These are phyloP conservation scores for Xylaria venustula DNA, from an alignment of 495 filamentous ascomycete genomes.

Conservation along the genomic window DNA sequence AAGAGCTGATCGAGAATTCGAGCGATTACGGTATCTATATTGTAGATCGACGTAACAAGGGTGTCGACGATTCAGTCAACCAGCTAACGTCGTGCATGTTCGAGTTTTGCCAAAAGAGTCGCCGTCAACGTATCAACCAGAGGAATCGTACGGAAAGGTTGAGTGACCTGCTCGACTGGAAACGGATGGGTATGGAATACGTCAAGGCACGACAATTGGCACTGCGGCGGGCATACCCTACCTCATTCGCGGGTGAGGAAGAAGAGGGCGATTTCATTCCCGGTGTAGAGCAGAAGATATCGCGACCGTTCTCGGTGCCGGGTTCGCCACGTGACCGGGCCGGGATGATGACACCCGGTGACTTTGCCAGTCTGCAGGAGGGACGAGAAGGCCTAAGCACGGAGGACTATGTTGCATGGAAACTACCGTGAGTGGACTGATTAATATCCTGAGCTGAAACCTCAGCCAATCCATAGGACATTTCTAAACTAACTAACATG, in stretches of 20 bases:
- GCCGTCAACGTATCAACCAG: conserved; percentile 96
- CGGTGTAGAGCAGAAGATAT: conserved; percentile 86
- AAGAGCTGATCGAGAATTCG: conserved; percentile 97
- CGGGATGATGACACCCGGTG: conserved; percentile 98
- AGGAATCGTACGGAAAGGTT: conserved; percentile 95
- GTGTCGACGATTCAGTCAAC: conserved; percentile 95
- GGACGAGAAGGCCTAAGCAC: conserved; percentile 89
- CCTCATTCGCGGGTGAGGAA: conserved; percentile 70
- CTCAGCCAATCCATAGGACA: too few relatives aligned
- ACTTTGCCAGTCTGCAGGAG: conserved; percentile 95
- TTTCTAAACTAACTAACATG: conserved; percentile 5
- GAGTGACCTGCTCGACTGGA: conserved; percentile 96
- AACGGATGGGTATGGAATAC: conserved; percentile 98
- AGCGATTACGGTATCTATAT: conserved; percentile 99
- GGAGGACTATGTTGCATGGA: conserved; percentile 98
- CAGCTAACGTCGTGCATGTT: conserved; percentile 92
- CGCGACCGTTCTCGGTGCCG: conserved; percentile 87
- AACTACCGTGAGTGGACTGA: conserved; percentile 78
- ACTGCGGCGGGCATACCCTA: conserved; percentile 85
- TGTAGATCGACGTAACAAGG: conserved; percentile 92
- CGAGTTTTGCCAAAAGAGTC: conserved; percentile 91
- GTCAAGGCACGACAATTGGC: conserved; percentile 95
- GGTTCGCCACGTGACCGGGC: conserved; percentile 87
- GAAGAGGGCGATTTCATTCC: conserved; percentile 83
- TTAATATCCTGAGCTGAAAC: not conserved